A percentile compares a stretch with the other conserved stretches of the same genome.
phyloP scores from a whole-genome alignment of 257 asterid species.

The Ilex asprella region DNA sequence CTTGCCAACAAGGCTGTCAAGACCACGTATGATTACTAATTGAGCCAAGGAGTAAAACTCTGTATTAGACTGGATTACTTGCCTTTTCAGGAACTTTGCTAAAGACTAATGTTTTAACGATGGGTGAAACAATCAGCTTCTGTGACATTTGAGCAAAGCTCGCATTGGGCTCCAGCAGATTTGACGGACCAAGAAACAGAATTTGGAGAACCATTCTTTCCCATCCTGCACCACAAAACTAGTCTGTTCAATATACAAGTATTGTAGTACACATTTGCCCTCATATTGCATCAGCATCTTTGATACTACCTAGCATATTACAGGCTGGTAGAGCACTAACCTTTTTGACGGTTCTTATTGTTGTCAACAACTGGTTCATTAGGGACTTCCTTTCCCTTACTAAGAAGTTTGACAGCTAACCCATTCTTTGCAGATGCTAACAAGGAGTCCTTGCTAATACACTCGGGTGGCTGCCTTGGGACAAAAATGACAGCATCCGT shows the following conservation, averaged over 20 bases:
- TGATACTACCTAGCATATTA: conserved; percentile 2
- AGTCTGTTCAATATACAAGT: conserved; percentile 2
- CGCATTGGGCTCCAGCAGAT: conserved; percentile 86
- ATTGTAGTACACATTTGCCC: neutral
- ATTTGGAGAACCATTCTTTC: conserved; percentile 99
- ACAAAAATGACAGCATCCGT: conserved; percentile 96
- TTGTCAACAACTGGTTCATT: conserved; percentile 81
- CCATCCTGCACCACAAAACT: conserved; percentile 57
- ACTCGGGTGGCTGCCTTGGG: conserved; percentile 76
- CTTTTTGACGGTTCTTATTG: conserved; percentile 64
- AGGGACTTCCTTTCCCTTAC: conserved; percentile 79
- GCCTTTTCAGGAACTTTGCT: conserved; percentile 97
- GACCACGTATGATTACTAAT: neutral
- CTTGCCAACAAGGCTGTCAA: too few species aligned
- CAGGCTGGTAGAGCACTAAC: conserved; percentile 21
- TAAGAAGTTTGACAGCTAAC: conserved; percentile 86
- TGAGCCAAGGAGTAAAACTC: neutral
- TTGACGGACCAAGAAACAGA: conserved; percentile 93
- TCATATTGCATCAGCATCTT: neutral
- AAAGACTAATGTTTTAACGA: conserved; percentile 85
- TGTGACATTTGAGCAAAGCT: conserved; percentile 94
- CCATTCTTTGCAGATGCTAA: conserved; percentile 85
- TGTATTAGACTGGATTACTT: conserved; percentile 15
- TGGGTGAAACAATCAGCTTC: conserved; percentile 93
- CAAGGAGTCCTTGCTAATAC: conserved; percentile 79